These are phyloP conservation scores for Delitschia confertaspora DNA, from an alignment of 495 filamentous ascomycete species.

Conservation along the genomic window DNA sequence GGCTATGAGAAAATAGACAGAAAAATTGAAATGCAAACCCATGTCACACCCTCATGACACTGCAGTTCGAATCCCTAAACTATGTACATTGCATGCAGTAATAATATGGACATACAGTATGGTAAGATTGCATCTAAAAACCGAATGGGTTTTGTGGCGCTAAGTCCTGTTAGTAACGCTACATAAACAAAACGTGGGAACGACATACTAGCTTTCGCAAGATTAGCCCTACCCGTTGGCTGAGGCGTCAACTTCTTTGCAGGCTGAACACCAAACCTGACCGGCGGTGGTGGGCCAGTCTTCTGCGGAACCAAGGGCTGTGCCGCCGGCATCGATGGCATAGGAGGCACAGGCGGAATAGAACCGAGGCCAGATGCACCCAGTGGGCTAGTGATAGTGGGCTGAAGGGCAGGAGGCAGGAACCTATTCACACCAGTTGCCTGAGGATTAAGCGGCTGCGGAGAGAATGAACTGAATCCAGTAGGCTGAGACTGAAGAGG, in stretches of 20 bases:
- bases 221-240: constrained; percentile 85
- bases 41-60: too few relatives aligned
- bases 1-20: not conserved
- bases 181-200: constrained; percentile 5
- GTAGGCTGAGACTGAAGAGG: not conserved
- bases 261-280: constrained; percentile 73
- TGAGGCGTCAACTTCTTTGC: constrained; percentile 78
- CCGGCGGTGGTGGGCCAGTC: constrained; percentile 85
- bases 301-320: constrained; percentile 70
- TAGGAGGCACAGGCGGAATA: constrained; percentile 35
- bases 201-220: constrained; percentile 90
- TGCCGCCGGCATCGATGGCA: constrained; percentile 41
- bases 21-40: too few relatives aligned
- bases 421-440: constrained; percentile 44
- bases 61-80: not conserved
- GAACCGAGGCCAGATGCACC: constrained; percentile 16
- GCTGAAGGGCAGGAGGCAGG: constrained; percentile 40
- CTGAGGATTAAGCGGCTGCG: constrained; percentile 39
- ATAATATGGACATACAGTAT: too few relatives aligned
- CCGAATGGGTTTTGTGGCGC: constrained; percentile 90
- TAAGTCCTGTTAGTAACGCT: constrained; percentile 33
- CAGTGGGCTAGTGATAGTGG: constrained; percentile 44
- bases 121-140: too few relatives aligned
- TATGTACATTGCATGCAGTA: constrained; percentile 8
- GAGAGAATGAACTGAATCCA: constrained; percentile 37